These are phyloP conservation scores for Microcyclosporella mali DNA, from an alignment of 2,329 filamentous ascomycete genomes.

Conservation along the genomic window DNA sequence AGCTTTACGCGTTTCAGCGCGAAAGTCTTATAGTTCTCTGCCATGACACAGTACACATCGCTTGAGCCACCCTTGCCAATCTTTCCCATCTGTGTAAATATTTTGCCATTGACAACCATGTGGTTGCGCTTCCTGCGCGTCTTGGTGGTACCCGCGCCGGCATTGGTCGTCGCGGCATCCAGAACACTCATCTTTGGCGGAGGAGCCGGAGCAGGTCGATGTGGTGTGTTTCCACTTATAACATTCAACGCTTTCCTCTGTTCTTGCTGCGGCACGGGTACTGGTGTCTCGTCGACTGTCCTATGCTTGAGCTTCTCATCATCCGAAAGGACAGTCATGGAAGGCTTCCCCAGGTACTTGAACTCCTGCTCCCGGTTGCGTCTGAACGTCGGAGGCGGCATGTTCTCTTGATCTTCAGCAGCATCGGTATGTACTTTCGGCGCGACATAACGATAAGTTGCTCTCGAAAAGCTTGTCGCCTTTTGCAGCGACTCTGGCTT, in stretches of 20 bases:
- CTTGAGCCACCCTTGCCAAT: constrained; percentile 89
- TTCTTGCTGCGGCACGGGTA: constrained; percentile 30
- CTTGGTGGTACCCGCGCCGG: constrained; percentile 72
- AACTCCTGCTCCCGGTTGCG: constrained; percentile 52
- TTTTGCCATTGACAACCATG: constrained; percentile 82
- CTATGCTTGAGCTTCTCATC: constrained; percentile 41
- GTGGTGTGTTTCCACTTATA: constrained; percentile 65
- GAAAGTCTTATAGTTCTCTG: constrained; percentile 93
- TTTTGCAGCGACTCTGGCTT: constrained; percentile 32
- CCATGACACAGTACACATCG: constrained; percentile 93
- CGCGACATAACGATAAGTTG: constrained; percentile 42
- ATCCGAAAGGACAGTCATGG: constrained; percentile 48
- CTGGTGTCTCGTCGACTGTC: constrained; percentile 35
- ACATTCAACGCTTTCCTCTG: constrained; percentile 44
- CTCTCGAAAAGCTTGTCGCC: constrained; percentile 35
- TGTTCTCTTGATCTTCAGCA: constrained; percentile 76
- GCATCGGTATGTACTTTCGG: constrained; percentile 54
- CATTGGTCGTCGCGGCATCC: constrained; percentile 80
- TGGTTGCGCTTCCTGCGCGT: constrained; percentile 71
- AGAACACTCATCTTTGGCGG: constrained; percentile 95
- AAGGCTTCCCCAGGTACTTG: constrained; percentile 50
- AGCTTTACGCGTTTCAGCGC: constrained; percentile 89
- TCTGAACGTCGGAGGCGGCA: constrained; percentile 64
- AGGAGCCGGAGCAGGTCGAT: constrained; percentile 66
- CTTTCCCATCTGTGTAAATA: constrained; percentile 82